phyloP scores from a whole-genome alignment of 1,139 yeast genomes.

The Suhomyces bribrorum region DNA sequence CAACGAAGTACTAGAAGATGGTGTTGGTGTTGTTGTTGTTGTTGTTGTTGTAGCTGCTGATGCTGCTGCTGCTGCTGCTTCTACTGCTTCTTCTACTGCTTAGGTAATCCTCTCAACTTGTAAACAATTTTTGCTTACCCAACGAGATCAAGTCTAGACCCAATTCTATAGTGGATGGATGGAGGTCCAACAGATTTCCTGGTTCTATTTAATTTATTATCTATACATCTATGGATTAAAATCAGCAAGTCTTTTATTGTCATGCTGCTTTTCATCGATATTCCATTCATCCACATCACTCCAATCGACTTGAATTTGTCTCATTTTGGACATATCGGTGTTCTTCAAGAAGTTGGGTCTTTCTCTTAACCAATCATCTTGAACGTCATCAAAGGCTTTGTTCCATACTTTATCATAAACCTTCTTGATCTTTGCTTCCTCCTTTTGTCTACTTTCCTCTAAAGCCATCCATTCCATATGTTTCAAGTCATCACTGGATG shows the following conservation, averaged over 20 bases:
- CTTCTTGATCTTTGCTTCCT: conserved; percentile 64
- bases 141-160: no score
- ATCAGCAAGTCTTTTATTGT: conserved; percentile 41
- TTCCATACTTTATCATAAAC: conserved; percentile 76
- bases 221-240: conserved; percentile 35
- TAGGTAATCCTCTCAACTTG: no score
- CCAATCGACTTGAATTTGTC: conserved; percentile 66
- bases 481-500: conserved; percentile 80
- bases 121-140: neutral
- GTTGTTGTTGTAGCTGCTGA: no score
- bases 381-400: conserved; percentile 74
- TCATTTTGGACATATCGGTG: conserved; percentile 57
- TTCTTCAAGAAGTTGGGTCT: conserved; percentile 67
- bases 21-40: no score
- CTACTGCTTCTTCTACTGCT: no score
- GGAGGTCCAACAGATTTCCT: no score
- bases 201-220: no score
- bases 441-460: conserved; percentile 75
- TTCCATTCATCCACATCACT: conserved; percentile 55
- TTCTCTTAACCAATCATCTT: conserved; percentile 67
- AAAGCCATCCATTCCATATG: conserved; percentile 98
- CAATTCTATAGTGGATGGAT: no score
- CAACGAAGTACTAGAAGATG: no score
- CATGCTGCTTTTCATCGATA: conserved; percentile 29
- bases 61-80: no score